Base-by-base conservation (phyloP, 139 green algal species). In the Chlorella sp. region DNA sequence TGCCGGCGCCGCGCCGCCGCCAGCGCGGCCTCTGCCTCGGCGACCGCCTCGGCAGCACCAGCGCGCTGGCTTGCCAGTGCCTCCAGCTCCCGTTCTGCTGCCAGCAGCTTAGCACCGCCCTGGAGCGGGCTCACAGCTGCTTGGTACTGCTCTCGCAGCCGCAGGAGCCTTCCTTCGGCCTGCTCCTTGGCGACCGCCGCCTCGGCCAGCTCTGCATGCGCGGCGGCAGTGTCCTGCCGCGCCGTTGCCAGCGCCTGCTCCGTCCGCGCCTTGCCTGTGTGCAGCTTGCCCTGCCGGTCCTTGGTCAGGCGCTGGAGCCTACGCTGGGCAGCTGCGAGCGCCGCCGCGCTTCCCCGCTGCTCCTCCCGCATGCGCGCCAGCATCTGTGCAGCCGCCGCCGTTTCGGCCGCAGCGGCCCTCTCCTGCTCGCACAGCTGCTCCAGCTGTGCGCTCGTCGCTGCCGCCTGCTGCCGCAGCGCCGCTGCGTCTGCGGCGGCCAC, bases 341-440 rank as follows among this genome's bases (percentile, higher is more conserved):
- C n/a, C n/a, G n/a, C 69, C 21, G 63, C n/a, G 69, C 77, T 29
- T n/a, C 58, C 38, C 23, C 25, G 40, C 73, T 81, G 58, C 60
- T 53, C 41, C 51, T 56, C 60, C 3, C 43, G 33, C 45, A 35
- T 31, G 8, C 50, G 9, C 21, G 17, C 36, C 35, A 35, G 58
- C 40, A 45, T 67, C 29, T n/a, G 11, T 36, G 58, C 21, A 56
- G 55, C 67, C 64, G 48, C 56, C 61, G 74, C 61, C 66, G 74
- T 41, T 73, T 45, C 53, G 77, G 35, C 55, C 41, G 74, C 51
- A 40, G 41, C 21, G 46, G 33, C 45, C 35, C 66, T 66, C 77
- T 77, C 70, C 77, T 79, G 70, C 64, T 71, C n/a, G 33, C 61
- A n/a, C 66, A 56, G 62, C 41, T 76, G 48, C 64, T 68, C 53